Evolutionary conservation across 495 filamentous ascomycete species (phyloP).

Genomic region (Thermothielavioides terrestris): DNA sequence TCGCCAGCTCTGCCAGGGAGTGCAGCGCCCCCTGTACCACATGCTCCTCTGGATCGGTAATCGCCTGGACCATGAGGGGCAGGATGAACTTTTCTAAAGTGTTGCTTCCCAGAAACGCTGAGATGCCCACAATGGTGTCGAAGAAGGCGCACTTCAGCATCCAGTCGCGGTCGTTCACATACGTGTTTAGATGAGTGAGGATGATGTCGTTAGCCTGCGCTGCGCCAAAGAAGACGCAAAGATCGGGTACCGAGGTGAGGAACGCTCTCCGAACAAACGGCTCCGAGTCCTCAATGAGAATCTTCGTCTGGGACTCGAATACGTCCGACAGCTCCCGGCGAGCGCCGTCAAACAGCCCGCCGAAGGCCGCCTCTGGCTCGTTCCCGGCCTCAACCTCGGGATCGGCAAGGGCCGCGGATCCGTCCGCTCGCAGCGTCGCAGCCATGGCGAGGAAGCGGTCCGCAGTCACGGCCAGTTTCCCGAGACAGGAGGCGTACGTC

Average conservation of each 20-base stretch:
- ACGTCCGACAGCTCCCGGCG: constrained; percentile 64
- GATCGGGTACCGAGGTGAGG: constrained; percentile 80
- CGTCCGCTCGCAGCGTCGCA: constrained; percentile 76
- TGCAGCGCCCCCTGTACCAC: constrained; percentile 86
- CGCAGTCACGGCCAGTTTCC: constrained; percentile 84
- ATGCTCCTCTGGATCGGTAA: constrained; percentile 91
- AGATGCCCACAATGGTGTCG: constrained; percentile 88
- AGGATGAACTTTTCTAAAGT: constrained; percentile 93
- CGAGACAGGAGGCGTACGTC: constrained; percentile 87
- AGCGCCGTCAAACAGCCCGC: constrained; percentile 75
- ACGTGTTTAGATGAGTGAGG: constrained; percentile 91
- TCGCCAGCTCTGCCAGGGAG: constrained; percentile 82
- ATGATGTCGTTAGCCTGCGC: constrained; percentile 86
- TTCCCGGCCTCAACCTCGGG: constrained; percentile 70
- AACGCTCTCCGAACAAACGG: constrained; percentile 87
- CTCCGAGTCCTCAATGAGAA: constrained; percentile 77
- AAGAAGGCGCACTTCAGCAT: constrained; percentile 95
- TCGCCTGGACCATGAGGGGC: constrained; percentile 92
- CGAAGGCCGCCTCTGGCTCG: constrained; percentile 52
- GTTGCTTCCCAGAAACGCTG: constrained; percentile 76
- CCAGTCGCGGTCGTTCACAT: constrained; percentile 95
- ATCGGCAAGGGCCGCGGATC: constrained; percentile 67
- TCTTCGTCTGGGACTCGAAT: constrained; percentile 83
- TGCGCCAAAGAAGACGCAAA: constrained; percentile 94
- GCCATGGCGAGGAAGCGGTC: constrained; percentile 82